Base-by-base conservation (phyloP, 2,329 filamentous ascomycete species). In the Colletotrichum sp. region DNA sequence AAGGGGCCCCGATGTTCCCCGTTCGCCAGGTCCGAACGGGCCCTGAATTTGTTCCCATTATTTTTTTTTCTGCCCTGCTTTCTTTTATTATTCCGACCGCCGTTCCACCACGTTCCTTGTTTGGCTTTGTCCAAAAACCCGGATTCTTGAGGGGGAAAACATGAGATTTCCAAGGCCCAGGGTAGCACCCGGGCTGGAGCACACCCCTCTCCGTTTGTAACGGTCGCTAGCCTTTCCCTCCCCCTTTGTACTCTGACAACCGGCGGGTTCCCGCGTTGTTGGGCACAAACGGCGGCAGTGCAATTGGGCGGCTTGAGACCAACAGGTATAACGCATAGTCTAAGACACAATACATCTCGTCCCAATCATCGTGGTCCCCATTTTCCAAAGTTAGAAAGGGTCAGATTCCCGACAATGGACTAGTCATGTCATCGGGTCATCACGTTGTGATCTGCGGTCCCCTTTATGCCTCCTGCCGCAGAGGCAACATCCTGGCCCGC, bases 31-130 rank as follows among this genome's bases (percentile, higher is more conserved):
- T 65, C 32, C 61, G 15, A 72, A 72, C 55, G 57, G 43, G 52
- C 21, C 52, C 21, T 58, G 21, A 21, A 52, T 48, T 21, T 2
- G 26, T 66, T 66, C 24, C 63, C 52, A 63, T 28, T 67, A 28
- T 16, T 63, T 63, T 57, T 38, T 38, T n/a, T 69, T 58, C 43
- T 75, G 73, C 73, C 73, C 64, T 75, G 69, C 55, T 75, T 75
- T 69, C 34, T 68, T 52, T 64, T 28, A 52, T 67, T 63, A 30
- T 60, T 28, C 28, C 63, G 18, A 48, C 34, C 36, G 24, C 48
- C 32, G 74, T 65, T 52, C 74, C 73, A 75, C 73, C 58, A 48
- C 60, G n/a, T 76, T 69, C 70, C 70, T 60, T 76, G 74, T 76
- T 74, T 74, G 65, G 26, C 36, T 60, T 68, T 67, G 30, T 58